phyloP scores from a whole-genome alignment of 2,329 filamentous ascomycete genomes.

The Colletotrichum gloeosporioides region DNA sequence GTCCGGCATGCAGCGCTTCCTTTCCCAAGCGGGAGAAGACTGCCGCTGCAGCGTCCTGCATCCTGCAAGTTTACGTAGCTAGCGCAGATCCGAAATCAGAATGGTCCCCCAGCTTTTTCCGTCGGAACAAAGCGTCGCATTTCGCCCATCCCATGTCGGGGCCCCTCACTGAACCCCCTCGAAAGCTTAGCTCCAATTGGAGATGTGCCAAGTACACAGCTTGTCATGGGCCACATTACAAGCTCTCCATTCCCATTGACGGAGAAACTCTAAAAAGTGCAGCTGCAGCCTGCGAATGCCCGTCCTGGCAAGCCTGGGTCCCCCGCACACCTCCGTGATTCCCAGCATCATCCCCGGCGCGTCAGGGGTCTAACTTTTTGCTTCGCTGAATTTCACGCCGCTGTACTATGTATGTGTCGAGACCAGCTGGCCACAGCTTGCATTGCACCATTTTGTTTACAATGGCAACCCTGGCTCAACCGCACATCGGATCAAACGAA shows the following conservation, averaged over 20 bases:
- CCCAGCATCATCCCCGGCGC: conserved; percentile 4
- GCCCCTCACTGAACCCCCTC: not conserved
- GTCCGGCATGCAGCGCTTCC: not conserved
- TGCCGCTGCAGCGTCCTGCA: not conserved
- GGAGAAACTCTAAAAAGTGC: conserved; percentile 6
- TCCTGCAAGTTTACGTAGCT: not conserved
- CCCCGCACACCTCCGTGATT: not conserved
- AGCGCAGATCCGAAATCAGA: not conserved
- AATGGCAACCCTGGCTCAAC: not conserved
- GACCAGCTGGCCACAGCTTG: not conserved
- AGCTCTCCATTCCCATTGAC: conserved; percentile 9
- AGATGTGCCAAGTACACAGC: not conserved
- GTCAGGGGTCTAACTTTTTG: not conserved
- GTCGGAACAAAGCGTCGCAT: not conserved
- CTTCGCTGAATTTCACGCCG: not conserved
- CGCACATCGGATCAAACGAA: not conserved
- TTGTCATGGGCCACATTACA: not conserved
- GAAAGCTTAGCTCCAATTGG: not conserved
- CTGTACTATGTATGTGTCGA: not conserved
- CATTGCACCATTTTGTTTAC: not conserved
- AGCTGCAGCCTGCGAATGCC: not conserved
- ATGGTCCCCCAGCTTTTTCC: not conserved
- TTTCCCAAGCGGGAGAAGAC: not conserved
- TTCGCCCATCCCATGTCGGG: not conserved
- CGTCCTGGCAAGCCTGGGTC: not conserved